Base-by-base conservation (phyloP, 805 yeast genomes). In the Teunomyces aglyptinius region DNA sequence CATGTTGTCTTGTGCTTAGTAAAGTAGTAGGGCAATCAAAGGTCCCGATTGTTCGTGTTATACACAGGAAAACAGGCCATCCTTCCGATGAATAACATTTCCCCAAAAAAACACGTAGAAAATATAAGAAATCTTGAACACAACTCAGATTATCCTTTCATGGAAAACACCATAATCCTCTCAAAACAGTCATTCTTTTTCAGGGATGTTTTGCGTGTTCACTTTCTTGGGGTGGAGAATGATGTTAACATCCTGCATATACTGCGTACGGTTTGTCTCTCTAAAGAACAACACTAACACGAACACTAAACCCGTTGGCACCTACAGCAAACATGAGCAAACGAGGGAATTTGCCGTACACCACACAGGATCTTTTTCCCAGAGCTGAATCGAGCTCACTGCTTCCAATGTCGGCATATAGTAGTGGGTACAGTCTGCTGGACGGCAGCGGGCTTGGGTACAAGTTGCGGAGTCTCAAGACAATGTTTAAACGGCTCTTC, bases 341-440 rank as follows among this genome's bases (percentile, higher is more conserved):
- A 51, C 58, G 76, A 43, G 61, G 64, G 45, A 68, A 63, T 46
- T 58, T 71, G 34, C 76, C 76, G 6, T 71, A 69, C 53, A 65
- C 68, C 8, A 66, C 73, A n/a, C 74, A 71, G 54, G 76, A 71
- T 47, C 58, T 71, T 26, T 67, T 70, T 45, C 75, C 74, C 6
- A 68, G 60, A 38, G 52, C 56, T 6, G 49, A 38, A 43, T 27
- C 50, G 6, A 27, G 49, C 20, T 29, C 44, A 41, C 57, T 39
- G 19, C 15, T 20, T 13, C 13, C 43, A 24, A 24, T 29, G 38
- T 18, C 32, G 4, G 18, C 41, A 27, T 19, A 45, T 35, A 43
- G 49, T 57, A 8, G 16, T 34, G 28, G 44, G 41, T n/a, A 41
- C 20, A 18, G 41, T 10, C 16, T 8, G 34, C 15, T 32, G 12